Base-by-base conservation (phyloP, 768 basidiomycete genomes). In the Tulasnella sp. region DNA sequence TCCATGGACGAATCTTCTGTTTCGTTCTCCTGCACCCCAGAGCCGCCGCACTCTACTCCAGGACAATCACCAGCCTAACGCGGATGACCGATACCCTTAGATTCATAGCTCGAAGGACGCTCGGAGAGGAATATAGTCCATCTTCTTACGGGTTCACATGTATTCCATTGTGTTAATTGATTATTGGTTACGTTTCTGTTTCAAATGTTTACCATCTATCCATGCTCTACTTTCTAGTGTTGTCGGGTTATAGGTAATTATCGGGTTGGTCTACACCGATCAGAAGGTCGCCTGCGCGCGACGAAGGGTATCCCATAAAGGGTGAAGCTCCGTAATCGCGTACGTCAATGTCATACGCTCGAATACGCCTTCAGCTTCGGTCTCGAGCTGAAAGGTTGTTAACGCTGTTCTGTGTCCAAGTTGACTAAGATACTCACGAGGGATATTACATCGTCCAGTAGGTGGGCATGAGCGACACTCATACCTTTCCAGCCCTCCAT, bases 391-490 rank as follows among this genome's bases (percentile, higher is more conserved):
- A 85, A 42, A 24, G n/a, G 28, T 78, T 18, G 50, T 34, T 11
- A 77, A 44, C 24, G 73, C 22, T 28, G 41, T 24, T 4, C 9
- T 9, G 28, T 41, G 69, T 28, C 37, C 46, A 50, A 9, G 11
- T 64, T 44, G 69, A 48, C 34, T 40, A 72, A 34, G 34, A 16
- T 40, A 84, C 86, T 82, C 50, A 96, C 96, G 86, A 97, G 85
- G 2, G 93, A 92, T 81, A 99, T 96, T 75, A 98, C 85, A 86
- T 98, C 96, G 83, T 98, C 97, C 12, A 99, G 88, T 18, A 99
- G 88, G 86, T 98, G 96, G 0, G 97, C 96, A 84, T 96, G 97
- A 1, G 96, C 97, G 0, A 96, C 93, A 0, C 89, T 87, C 91
- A 94, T 93, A 0, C 96, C 94, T 81, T 90, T 83, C 69, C 88